These are phyloP conservation scores for Aspergillus sojae DNA, from an alignment of 2,329 filamentous ascomycete species.

Conservation along the genomic window DNA sequence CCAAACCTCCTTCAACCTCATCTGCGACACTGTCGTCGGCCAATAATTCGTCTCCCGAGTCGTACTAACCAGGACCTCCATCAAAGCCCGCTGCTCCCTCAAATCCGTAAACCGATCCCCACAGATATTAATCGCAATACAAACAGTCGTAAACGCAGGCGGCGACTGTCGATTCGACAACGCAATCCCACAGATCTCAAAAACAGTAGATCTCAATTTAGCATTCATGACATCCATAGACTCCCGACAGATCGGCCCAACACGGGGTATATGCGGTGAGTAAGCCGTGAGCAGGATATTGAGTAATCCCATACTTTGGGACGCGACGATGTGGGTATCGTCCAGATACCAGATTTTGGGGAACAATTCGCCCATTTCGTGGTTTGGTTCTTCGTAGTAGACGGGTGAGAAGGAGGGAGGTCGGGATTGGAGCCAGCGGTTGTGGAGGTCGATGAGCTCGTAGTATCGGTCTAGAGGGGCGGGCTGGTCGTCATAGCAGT, in stretches of 20 bases:
- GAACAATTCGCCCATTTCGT: background rate
- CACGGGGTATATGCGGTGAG: background rate
- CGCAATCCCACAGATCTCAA: constrained; percentile 23
- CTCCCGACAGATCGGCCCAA: background rate
- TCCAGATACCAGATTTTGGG: background rate
- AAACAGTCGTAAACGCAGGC: constrained; percentile 16
- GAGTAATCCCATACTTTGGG: background rate
- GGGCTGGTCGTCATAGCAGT: constrained; percentile 40
- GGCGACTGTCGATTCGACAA: constrained; percentile 23
- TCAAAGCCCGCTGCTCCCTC: background rate
- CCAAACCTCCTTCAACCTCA: background rate
- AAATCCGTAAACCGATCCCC: background rate
- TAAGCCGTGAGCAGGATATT: background rate
- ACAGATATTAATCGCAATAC: background rate
- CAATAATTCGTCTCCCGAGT: background rate
- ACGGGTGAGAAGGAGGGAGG: background rate
- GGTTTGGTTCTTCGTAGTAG: background rate
- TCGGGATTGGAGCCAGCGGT: background rate
- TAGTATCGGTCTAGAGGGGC: background rate
- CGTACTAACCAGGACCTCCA: background rate
- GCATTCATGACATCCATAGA: background rate
- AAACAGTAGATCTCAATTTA: constrained; percentile 13
- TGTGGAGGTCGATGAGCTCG: background rate
- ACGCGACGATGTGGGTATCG: background rate
- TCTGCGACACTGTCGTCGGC: background rate